Base-by-base conservation (phyloP, 2,329 filamentous ascomycete species). In the Botryosphaeria dothidea region DNA sequence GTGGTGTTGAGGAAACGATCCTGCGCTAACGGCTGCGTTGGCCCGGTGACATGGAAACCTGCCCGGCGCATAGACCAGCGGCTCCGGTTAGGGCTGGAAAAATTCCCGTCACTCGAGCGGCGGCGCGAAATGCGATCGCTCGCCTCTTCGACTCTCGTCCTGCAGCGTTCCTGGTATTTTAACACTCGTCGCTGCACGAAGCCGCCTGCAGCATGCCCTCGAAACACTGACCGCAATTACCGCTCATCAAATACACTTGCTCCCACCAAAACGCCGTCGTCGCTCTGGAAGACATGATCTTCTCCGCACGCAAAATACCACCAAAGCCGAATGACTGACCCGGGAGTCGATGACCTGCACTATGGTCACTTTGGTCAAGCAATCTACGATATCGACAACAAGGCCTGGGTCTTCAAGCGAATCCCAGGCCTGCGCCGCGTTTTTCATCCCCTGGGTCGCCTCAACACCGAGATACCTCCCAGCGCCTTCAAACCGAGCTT, bases 291-390 rank as follows among this genome's bases (percentile, higher is more conserved):
- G 41, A 45, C 43, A 62, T 62, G 62, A 38, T 19, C 48, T 54
- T 57, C 45, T 64, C 41, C 51, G 48, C 48, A 29, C n/a, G 7
- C 31, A 11, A 62, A 45, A 15, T 21, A 41, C 27, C 46, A 61
- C 69, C 70, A 72, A 78, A 78, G 75, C 83, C 85, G 71, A 78
- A 88, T 88, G 86, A 83, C 82, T 87, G 83, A 87, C 64, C 76
- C 75, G 62, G 74, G 78, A 45, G 72, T 78, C 41, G 79, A 77
- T 69, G 79, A 84, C 76, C 78, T 86, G 60, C 78, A 81, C 62
- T 83, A 82, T 69, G 85, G 85, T 74, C 83, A 86, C 70, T 78
- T 84, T 65, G 85, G 85, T 66, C 76, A 79, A 64, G 72, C 82
- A 46, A 74, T 75, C 6, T 88, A 87, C 72, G 73, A 81, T 63